Conservation (phyloP, 768 basidiomycete genomes). For the Vishniacozyma victoriae region DNA sequence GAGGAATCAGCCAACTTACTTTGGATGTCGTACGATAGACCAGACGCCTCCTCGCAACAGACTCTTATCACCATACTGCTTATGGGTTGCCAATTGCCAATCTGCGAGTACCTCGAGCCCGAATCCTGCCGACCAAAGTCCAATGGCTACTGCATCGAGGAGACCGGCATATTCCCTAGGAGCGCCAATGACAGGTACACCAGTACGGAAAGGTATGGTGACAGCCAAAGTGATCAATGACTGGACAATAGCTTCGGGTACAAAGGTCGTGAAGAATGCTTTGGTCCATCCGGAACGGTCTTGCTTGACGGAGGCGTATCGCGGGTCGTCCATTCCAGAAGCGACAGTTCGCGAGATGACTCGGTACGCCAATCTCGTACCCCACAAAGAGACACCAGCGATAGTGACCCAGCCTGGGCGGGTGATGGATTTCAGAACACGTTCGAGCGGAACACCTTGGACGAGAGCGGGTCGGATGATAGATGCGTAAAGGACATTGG, state of each 20-base stretch:
- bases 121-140: slow-evolving; percentile 19
- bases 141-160: slow-evolving; percentile 19
- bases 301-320: slow-evolving; percentile 14
- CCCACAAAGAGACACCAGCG: slow-evolving; percentile 27
- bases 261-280: slow-evolving; percentile 10
- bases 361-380: slow-evolving; percentile 13
- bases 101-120: slow-evolving; percentile 23
- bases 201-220: slow-evolving; percentile 18
- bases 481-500: slow-evolving; percentile 21
- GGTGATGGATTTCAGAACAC: slow-evolving; percentile 14
- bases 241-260: slow-evolving; percentile 27
- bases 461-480: slow-evolving; percentile 9
- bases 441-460: neutral
- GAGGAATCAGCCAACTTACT: slow-evolving; percentile 11
- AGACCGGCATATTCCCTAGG: neutral
- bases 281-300: slow-evolving; percentile 15
- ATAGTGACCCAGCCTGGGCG: slow-evolving; percentile 18
- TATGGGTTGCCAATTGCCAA: slow-evolving; percentile 13
- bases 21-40: slow-evolving; percentile 37
- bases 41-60: slow-evolving; percentile 22
- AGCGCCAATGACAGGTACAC: slow-evolving; percentile 4
- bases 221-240: slow-evolving; percentile 27
- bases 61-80: slow-evolving; percentile 4
- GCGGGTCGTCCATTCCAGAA: slow-evolving; percentile 25
- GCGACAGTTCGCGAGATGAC: slow-evolving; percentile 5